phyloP scores from a whole-genome alignment of 768 basidiomycete genomes.

The Cytidiella melzeri region DNA sequence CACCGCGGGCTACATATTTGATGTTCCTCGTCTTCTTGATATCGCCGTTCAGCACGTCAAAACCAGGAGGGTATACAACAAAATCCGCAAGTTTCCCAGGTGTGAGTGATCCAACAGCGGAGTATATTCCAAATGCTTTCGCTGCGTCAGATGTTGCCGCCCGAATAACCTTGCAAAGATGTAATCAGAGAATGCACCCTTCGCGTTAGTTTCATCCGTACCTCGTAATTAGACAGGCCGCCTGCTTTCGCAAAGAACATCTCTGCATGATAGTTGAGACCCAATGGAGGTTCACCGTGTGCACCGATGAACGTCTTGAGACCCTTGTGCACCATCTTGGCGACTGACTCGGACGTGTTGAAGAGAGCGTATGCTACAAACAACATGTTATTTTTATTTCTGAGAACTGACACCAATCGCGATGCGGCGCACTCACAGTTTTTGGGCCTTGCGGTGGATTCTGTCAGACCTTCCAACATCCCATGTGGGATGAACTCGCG shows the following conservation, averaged over 20 bases:
- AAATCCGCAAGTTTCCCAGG: constrained; percentile 68
- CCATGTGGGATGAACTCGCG: constrained; percentile 61
- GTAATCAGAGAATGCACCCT: too few relatives aligned
- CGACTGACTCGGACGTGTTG: constrained; percentile 63
- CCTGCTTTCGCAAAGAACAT: constrained; percentile 60
- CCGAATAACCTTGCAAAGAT: constrained; percentile 58
- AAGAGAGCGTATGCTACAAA: constrained; percentile 52
- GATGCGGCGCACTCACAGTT: constrained; percentile 40
- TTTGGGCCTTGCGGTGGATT: constrained; percentile 53
- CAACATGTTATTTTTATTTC: constrained; percentile 1
- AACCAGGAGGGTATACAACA: constrained; percentile 54
- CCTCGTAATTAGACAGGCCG: constrained; percentile 68
- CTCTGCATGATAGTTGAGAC: constrained; percentile 73
- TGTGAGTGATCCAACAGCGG: constrained; percentile 57
- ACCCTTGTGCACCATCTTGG: constrained; percentile 63
- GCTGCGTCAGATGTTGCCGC: constrained; percentile 67
- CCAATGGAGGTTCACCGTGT: constrained; percentile 65
- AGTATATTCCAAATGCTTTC: constrained; percentile 53
- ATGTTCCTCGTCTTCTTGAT: constrained; percentile 47
- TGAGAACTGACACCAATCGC: constrained; percentile 1
- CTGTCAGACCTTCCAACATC: constrained; percentile 50
- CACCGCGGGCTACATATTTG: constrained; percentile 54
- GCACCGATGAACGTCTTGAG: constrained; percentile 63
- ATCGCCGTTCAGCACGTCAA: constrained; percentile 50
- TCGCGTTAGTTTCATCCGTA: too few relatives aligned